A percentile compares a stretch with the other conserved stretches of the same genome.
Evolutionary conservation across 2,329 filamentous ascomycete species (phyloP).

Genomic region (Fusarium sp.): DNA sequence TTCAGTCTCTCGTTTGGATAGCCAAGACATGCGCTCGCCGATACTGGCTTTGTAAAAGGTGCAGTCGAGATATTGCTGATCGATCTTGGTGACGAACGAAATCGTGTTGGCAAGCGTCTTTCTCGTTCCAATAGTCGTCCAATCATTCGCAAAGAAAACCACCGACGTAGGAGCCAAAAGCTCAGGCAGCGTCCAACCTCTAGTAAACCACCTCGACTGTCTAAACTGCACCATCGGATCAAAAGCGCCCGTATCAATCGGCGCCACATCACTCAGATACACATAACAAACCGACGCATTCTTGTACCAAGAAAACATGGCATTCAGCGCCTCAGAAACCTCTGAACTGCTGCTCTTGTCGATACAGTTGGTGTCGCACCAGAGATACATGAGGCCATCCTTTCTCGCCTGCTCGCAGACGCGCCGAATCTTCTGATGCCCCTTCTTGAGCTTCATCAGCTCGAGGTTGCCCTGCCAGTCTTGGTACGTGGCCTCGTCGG

Average conservation of each 20-base stretch:
- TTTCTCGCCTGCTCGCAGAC: conserved; percentile 24
- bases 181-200: conserved; percentile 21
- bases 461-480: conserved; percentile 29
- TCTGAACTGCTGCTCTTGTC: conserved; percentile 27
- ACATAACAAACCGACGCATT: conserved; percentile 19
- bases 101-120: conserved; percentile 17
- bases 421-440: conserved; percentile 17
- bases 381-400: conserved; percentile 19
- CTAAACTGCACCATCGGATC: conserved; percentile 16
- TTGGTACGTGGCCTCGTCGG: conserved; percentile 42
- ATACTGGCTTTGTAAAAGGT: conserved; percentile 22
- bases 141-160: conserved; percentile 22
- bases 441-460: conserved; percentile 23
- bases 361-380: conserved; percentile 31
- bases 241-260: conserved; percentile 4
- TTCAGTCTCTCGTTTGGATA: conserved; percentile 8
- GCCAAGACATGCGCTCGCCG: conserved; percentile 20
- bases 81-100: conserved; percentile 17
- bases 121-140: conserved; percentile 14
- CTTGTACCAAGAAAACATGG: conserved; percentile 26
- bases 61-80: conserved; percentile 21
- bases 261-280: not conserved
- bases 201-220: conserved; percentile 11
- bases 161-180: conserved; percentile 12
- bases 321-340: conserved; percentile 15